Conservation (phyloP, 2,329 filamentous ascomycete genomes). For the Hypoxylon sp. region DNA sequence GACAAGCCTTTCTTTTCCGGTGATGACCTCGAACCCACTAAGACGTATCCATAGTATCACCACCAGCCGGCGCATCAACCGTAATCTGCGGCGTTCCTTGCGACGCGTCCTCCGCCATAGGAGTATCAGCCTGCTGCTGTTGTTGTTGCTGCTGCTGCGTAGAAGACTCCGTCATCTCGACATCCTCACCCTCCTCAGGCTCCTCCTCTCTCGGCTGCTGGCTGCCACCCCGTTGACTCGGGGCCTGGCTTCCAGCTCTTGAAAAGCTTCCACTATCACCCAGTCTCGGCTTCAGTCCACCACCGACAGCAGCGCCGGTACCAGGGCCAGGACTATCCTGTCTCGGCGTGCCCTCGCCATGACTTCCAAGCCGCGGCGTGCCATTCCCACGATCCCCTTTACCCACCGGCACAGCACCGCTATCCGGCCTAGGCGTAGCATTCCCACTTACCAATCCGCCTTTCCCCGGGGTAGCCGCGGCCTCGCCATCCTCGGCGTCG, state of each 20-base stretch:
- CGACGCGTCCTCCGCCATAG: slow-evolving; percentile 56
- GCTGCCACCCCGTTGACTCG: slow-evolving; percentile 45
- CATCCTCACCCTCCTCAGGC: slow-evolving; percentile 47
- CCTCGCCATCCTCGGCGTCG: slow-evolving; percentile 67
- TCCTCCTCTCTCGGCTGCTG: slow-evolving; percentile 51
- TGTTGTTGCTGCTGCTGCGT: slow-evolving; percentile 45
- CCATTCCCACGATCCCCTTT: slow-evolving; percentile 44
- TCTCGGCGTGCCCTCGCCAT: slow-evolving; percentile 44
- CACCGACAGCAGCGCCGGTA: slow-evolving; percentile 19
- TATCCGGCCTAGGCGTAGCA: slow-evolving; percentile 12
- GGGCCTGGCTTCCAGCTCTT: slow-evolving; percentile 49
- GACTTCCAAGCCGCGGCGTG: slow-evolving; percentile 56
- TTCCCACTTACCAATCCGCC: slow-evolving; percentile 60
- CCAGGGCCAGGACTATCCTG: slow-evolving; percentile 47
- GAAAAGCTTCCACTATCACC: slow-evolving; percentile 36
- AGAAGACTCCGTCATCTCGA: slow-evolving; percentile 51
- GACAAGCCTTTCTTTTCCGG: too few species aligned
- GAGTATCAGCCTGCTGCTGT: slow-evolving; percentile 46
- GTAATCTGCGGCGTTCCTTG: slow-evolving; percentile 56
- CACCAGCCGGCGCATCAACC: slow-evolving; percentile 58
- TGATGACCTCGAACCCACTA: too few species aligned
- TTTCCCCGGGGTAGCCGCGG: slow-evolving; percentile 55
- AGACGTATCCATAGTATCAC: slow-evolving; percentile 74
- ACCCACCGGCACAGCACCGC: slow-evolving; percentile 1
- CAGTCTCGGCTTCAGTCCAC: slow-evolving; percentile 38